These are phyloP conservation scores for Phytophthora pistaciae DNA, from an alignment of 352 stramenopile species.

Conservation along the genomic window DNA sequence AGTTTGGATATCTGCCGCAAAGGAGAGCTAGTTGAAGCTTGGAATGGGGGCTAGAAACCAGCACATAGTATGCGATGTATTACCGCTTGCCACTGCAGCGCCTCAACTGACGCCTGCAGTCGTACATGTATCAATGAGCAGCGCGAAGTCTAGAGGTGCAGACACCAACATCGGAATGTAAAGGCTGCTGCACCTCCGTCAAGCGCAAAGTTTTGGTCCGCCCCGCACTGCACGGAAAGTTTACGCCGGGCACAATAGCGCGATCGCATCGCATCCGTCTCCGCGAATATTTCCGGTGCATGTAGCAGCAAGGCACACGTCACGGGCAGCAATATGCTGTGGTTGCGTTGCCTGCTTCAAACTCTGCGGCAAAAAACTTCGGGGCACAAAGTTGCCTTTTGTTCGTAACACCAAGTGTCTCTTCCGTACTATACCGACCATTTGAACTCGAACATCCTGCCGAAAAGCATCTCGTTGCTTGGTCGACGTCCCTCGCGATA, in stretches of 20 bases:
- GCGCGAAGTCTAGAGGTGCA: not conserved
- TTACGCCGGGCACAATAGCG: not conserved
- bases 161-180: not conserved
- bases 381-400: not conserved
- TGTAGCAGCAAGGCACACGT: not conserved
- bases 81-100: not conserved
- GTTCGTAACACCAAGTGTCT: not conserved
- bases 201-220: not conserved
- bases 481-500: not conserved
- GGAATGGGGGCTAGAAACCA: not conserved
- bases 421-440: not conserved
- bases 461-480: not conserved
- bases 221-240: not conserved
- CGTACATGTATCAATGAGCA: not conserved
- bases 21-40: not conserved
- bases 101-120: not conserved
- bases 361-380: not conserved
- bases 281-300: not conserved
- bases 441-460: not conserved
- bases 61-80: not conserved
- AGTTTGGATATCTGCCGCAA: not conserved
- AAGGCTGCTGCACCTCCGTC: constrained; percentile 2
- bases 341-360: not conserved
- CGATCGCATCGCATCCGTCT: not conserved
- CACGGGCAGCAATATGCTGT: not conserved